Evolutionary conservation across 2,329 filamentous ascomycete species (phyloP), one percentile per base, ranked within the genome.

Genomic region (Sordariomycetes sp.): DNA sequence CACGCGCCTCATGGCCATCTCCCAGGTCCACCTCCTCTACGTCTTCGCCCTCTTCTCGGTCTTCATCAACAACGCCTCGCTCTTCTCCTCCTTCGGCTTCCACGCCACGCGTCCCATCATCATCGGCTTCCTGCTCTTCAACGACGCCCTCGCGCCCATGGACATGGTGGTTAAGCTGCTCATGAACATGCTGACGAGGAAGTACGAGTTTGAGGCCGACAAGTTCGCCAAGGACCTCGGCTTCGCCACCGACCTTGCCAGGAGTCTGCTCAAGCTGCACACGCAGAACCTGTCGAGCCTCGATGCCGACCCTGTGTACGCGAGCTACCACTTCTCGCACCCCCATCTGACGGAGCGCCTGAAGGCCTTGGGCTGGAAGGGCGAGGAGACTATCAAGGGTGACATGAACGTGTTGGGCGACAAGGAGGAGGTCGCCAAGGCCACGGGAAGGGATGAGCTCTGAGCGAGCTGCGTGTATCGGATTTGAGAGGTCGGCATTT

Each of bases 261-360:
- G 77, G 42, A 92, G 86, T 16, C 75, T 98, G 42, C 87, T 98
- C 64, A 95, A 95, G 68, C 82, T 98, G 34, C 93, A 98, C 64
- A 86, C 95, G 51, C 88, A 96, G 68, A 98, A 98, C 56, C 72
- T 98, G 46, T 94, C 86, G 61, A 93, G 86, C 41, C 96, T 98
- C 90, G 92, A 98, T 50, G 92, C 92, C 19, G 93, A 98, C 63
- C 94, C 85, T 83, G 79, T 95, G 74, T 98, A 94, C 61, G 92
- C 92, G 35, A 93, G 82, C 63, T 98, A 96, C 70, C 88, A 98
- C 66, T 95, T 93, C 71, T 95, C 90, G 17, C 92, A 98, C 63
- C 92, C 92, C 1, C 95, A 96, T 46, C 68, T 98, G 45, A 84
- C 88, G 2, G 93, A 98, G 72, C 79, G 92, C 50, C 70, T 98